Conservation (phyloP, 2,329 filamentous ascomycete species). For the Chaetomiaceae sp. region DNA sequence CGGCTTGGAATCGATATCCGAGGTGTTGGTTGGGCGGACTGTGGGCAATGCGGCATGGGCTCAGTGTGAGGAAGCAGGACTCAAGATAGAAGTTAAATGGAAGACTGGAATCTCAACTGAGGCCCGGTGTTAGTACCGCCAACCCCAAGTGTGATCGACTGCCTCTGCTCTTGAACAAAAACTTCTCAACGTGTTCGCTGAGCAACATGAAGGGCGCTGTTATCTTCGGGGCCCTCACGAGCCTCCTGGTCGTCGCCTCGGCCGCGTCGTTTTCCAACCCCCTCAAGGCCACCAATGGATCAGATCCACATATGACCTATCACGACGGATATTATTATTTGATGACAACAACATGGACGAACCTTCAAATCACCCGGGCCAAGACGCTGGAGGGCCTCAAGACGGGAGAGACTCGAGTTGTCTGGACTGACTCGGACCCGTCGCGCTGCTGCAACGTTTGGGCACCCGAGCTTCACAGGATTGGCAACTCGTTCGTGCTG, state of each 20-base stretch:
- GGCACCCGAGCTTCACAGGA: constrained; percentile 53
- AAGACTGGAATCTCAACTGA: too few relatives aligned
- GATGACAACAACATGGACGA: constrained; percentile 51
- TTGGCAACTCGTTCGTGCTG: constrained; percentile 4
- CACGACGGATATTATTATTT: constrained; percentile 54
- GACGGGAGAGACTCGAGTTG: constrained; percentile 45
- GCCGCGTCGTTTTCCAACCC: constrained; percentile 13
- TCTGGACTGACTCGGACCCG: constrained; percentile 46
- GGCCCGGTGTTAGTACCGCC: too few relatives aligned
- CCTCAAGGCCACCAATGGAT: constrained; percentile 8
- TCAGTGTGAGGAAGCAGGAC: too few relatives aligned
- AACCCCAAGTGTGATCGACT: too few relatives aligned
- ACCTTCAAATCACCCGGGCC: constrained; percentile 51
- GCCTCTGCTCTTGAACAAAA: neutral
- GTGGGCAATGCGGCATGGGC: too few relatives aligned
- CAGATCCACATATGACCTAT: constrained; percentile 37
- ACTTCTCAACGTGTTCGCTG: too few relatives aligned
- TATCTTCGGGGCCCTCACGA: neutral
- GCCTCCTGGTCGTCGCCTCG: neutral
- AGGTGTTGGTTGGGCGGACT: too few relatives aligned
- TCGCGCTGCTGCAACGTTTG: constrained; percentile 52
- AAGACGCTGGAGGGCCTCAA: constrained; percentile 53
- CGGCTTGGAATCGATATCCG: neutral
- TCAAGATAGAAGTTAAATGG: too few relatives aligned
- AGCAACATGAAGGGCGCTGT: neutral